Conservation (phyloP, 2,329 filamentous ascomycete genomes). For the Trichophaea hybrida region DNA sequence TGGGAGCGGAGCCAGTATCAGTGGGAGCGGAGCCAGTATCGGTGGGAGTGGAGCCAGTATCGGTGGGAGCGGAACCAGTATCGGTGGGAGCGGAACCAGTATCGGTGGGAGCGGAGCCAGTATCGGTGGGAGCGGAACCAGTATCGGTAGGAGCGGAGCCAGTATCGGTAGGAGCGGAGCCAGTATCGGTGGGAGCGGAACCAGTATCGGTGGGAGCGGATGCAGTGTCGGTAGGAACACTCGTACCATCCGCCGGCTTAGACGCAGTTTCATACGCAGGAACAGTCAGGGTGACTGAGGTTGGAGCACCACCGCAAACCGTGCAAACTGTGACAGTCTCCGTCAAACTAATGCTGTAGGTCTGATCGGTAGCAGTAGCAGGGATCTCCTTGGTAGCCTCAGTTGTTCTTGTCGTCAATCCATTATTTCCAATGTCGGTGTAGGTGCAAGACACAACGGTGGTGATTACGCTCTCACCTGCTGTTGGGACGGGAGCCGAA, state of each 20-base stretch:
- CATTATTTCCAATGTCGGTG: not conserved
- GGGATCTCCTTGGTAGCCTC: constrained; percentile 26
- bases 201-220: not conserved
- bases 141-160: not conserved
- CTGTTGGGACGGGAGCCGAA: not conserved
- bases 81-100: not conserved
- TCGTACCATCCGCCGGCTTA: not conserved
- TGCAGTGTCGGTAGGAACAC: not conserved
- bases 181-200: not conserved
- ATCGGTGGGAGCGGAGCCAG: not conserved
- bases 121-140: not conserved
- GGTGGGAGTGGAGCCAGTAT: not conserved
- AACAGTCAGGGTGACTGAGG: not conserved
- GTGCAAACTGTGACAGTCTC: not conserved
- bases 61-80: not conserved
- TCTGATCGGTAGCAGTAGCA: constrained; percentile 9
- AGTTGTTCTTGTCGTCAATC: constrained; percentile 17
- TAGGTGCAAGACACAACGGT: not conserved
- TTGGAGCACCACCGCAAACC: not conserved
- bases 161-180: not conserved
- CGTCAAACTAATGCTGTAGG: not conserved
- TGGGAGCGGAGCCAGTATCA: not conserved
- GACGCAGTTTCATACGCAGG: not conserved
- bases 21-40: not conserved
- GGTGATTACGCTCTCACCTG: not conserved